Percentiles rank a stretch among this genome's conserved stretches.
phyloP scores from a whole-genome alignment of 139 green algal genomes.

The Asterochloris sp. region DNA sequence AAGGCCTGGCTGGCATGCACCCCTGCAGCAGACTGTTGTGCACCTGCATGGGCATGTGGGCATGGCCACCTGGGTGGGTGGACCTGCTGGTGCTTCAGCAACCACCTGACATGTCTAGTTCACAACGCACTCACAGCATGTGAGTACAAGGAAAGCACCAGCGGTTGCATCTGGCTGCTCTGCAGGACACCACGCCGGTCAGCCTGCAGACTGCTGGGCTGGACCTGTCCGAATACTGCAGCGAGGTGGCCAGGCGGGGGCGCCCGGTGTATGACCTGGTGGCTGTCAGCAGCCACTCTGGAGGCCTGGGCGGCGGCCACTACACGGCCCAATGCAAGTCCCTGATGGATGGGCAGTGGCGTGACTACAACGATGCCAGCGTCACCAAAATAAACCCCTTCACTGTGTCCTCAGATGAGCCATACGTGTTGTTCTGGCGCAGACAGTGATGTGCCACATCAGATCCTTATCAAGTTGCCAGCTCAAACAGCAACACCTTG shows the following conservation, averaged over 20 bases:
- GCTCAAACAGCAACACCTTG: not conserved
- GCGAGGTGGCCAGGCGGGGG: not conserved
- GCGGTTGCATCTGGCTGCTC: not conserved
- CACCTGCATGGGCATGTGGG: not conserved
- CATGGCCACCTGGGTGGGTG: not conserved
- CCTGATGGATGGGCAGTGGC: slow-evolving; percentile 40
- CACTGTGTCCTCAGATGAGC: not conserved
- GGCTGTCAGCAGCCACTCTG: slow-evolving; percentile 53
- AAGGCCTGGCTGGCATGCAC: not conserved
- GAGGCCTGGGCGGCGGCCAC: slow-evolving; percentile 60
- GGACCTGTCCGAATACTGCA: slow-evolving; percentile 61
- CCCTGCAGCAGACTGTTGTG: not conserved
- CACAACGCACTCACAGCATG: not conserved
- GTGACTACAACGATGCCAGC: slow-evolving; percentile 52
- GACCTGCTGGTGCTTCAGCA: not conserved
- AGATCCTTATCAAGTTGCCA: not conserved
- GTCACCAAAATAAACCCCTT: slow-evolving; percentile 12
- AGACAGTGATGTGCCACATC: not conserved
- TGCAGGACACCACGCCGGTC: slow-evolving; percentile 51
- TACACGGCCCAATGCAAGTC: slow-evolving; percentile 55
- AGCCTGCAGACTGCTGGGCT: slow-evolving; percentile 36
- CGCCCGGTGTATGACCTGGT: slow-evolving; percentile 46
- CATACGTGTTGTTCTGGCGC: not conserved
- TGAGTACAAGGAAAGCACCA: not conserved
- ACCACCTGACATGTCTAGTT: not conserved